Evolutionary conservation across 345 rosid species (phyloP), one percentile per base, ranked within the genome.

Genomic region (Brassica cretica): DNA sequence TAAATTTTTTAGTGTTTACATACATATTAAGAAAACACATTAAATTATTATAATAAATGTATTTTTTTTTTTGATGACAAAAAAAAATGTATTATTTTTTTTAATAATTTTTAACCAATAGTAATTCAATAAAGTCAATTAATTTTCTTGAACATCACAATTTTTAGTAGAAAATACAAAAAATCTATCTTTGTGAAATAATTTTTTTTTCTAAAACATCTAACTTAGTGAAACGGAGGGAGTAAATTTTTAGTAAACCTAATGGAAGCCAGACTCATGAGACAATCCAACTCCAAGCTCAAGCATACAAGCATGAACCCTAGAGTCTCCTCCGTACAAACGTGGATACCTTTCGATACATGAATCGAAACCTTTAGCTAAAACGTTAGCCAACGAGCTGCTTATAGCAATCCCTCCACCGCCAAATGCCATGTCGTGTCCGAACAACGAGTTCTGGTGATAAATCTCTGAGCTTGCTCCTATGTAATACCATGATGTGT

Each of bases 251-350:
- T 27, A 27, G 10, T 2, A 79, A 80, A 94, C 97, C 98, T 94
- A 94, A 86, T 92, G 98, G 71, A 94, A 94, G 37, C 98, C 97
- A 6, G 97, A 91, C 72, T 94, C 98, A 14, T 64, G 87, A 16
- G 92, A 85, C 71, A 88, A 75, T 25, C 85, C 86, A 12, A 94
- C 85, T 6, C 98, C 95, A 15, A 94, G 97, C 85, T 94, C 98
- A 6, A 89, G 79, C 72, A 92, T 79, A 84, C 98, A 94, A 68
- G 85, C 82, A 69, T 83, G 86, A 65, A 92, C 35, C 71, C 98
- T 83, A 14, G 91, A 78, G 74, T 92, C 98, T 12, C 95, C 90
- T 55, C 97, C 97, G 55, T 92, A 92, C 21, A 94, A 87, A 88
- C 88, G 97, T 18, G 92, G 91, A 70, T 92, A 91, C 10, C 98